Base-by-base conservation (phyloP, 176 grass and related monocot species). In the Ananas comosus region DNA sequence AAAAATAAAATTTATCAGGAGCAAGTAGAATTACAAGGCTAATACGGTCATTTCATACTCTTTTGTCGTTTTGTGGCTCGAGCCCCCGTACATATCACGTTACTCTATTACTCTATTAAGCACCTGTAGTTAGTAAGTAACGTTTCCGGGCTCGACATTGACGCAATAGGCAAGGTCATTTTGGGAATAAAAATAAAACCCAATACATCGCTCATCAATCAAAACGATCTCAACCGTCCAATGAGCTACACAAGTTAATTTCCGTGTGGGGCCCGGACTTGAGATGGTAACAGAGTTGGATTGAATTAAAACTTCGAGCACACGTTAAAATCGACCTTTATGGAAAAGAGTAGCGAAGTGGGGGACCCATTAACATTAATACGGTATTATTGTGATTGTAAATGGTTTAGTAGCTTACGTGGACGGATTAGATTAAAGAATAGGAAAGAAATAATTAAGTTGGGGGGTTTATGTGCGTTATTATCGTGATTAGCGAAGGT, bases 341-440 rank as follows among this genome's bases (percentile, higher is more conserved):
- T 4, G 3, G 52, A 66, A 76, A 64, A 50, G 4, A 76, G 48
- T 49, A 21, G 27, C 67, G 57, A 10, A 49, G 64, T 68, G 65
- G 74, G 74, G 74, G 49, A 48, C 50, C 19, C 12, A 33, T 33
- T 33, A 0, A 33, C 3, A 33, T 33, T 33, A 33, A 33, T 33
- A 33, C 3, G 3, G 33, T 42, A 7, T 42, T 42, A 42, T 42
- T 19, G 68, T 23, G 3, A 14, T 54, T 21, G 54, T 29, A 25
- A 54, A 77, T 22, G 6, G 19, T 57, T 33, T 42, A 78, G 9
- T 21, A 23, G 52, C 51, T 22, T 49, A 78, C 66, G 51, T 78
- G 76, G 66, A 78, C 59, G 76, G 67, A 70, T 70, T 71, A 70
- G 66, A 78, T 70, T 71, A 78, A 71, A 16, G 54, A 14, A 17